Conservation (phyloP, 1,284 basidiomycete genomes). For the Thelephora terrestris region DNA sequence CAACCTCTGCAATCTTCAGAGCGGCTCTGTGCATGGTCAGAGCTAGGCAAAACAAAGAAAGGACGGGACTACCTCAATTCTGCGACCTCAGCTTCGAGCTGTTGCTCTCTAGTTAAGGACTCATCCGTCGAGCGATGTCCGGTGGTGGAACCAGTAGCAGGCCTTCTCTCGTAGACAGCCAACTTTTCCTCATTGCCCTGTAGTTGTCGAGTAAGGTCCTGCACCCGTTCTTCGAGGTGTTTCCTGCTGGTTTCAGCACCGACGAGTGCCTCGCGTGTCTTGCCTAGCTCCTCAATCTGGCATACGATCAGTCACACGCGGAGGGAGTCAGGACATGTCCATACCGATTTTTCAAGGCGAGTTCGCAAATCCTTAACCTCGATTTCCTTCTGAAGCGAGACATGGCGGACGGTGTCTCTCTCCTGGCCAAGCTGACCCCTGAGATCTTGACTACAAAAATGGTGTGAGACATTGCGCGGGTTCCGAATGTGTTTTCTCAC, state of each 20-base stretch:
- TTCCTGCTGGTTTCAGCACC: conserved; percentile 73
- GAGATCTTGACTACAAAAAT: conserved; percentile 51
- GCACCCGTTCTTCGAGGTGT: conserved; percentile 71
- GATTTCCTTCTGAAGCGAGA: conserved; percentile 70
- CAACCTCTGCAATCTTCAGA: conserved; percentile 67
- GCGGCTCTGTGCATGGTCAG: conserved; percentile 39
- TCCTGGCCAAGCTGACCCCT: conserved; percentile 71
- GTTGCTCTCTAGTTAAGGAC: conserved; percentile 58
- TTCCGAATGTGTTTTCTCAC: conserved; percentile 32
- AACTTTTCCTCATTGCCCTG: conserved; percentile 78
- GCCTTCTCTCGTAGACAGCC: conserved; percentile 74
- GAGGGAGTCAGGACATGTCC: conserved; percentile 17
- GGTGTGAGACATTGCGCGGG: conserved; percentile 2
- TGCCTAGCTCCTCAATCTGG: conserved; percentile 56
- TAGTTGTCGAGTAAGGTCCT: conserved; percentile 60
- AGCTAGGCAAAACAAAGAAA: conserved; percentile 1
- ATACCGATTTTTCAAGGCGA: conserved; percentile 62
- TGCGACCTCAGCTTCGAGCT: conserved; percentile 77
- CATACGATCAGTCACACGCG: not conserved
- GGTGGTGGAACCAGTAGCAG: conserved; percentile 25
- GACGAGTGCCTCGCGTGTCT: conserved; percentile 64
- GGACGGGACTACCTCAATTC: conserved; percentile 56
- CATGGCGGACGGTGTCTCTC: conserved; percentile 64
- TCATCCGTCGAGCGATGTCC: conserved; percentile 27
- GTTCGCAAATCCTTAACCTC: conserved; percentile 70